Conservation (phyloP, 2,329 filamentous ascomycete species). For the Colletotrichum spinosum region DNA sequence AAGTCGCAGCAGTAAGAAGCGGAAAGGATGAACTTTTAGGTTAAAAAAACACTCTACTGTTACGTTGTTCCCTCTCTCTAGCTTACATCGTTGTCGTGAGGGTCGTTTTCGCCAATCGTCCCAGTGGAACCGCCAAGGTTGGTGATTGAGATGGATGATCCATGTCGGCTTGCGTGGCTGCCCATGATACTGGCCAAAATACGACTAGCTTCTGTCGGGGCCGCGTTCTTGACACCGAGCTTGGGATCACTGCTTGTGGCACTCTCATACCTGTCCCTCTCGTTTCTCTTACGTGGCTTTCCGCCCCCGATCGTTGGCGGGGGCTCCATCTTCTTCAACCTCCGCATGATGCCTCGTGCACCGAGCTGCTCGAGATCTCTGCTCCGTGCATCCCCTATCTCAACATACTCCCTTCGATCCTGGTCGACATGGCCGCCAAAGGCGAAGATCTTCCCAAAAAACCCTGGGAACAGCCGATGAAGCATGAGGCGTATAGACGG, state of each 20-base stretch:
- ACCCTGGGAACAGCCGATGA: conserved; percentile 17
- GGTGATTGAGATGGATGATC: background rate
- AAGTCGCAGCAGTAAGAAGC: conserved; percentile 23
- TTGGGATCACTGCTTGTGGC: background rate
- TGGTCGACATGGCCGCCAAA: conserved; percentile 27
- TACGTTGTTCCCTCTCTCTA: too few species aligned
- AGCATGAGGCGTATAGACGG: conserved; percentile 52
- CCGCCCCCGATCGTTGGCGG: conserved; percentile 20
- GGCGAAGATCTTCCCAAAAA: conserved; percentile 16
- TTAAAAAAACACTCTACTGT: too few species aligned
- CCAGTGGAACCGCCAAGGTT: background rate
- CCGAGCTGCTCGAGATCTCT: conserved; percentile 2
- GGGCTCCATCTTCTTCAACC: background rate
- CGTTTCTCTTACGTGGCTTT: background rate
- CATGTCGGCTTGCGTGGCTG: background rate
- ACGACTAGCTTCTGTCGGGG: conserved; percentile 18
- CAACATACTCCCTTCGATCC: conserved; percentile 19
- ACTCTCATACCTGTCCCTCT: background rate
- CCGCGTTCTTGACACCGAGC: background rate
- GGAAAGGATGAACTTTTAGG: background rate
- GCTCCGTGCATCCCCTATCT: background rate
- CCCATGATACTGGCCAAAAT: conserved; percentile 24
- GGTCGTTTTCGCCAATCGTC: too few species aligned
- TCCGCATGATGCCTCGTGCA: background rate
- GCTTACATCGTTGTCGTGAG: too few species aligned